Percentiles rank a stretch among this genome's conserved stretches.
Conservation (phyloP, 2,329 filamentous ascomycete genomes). For the Penicillium sp. region DNA sequence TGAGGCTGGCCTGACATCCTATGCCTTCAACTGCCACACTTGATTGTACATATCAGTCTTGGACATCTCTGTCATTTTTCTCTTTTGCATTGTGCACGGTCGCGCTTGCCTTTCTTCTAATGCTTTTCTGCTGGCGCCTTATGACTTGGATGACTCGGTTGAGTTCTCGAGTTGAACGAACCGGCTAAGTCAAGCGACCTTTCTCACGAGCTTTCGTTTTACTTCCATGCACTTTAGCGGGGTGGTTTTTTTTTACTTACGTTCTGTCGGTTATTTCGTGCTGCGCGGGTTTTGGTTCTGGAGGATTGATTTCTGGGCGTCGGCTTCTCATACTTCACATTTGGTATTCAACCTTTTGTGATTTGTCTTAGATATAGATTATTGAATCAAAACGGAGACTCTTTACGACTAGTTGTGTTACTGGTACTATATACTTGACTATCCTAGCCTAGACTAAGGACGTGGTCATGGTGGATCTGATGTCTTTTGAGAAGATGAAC, state of each 20-base stretch:
- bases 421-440: not conserved
- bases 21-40: not conserved
- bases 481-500: not conserved
- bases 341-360: not conserved
- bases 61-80: not conserved
- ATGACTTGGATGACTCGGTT: not conserved
- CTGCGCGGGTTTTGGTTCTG: constrained; percentile 6
- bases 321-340: constrained; percentile 11
- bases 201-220: not conserved
- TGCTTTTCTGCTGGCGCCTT: not conserved
- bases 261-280: constrained; percentile 10
- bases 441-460: not conserved
- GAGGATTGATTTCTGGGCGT: not conserved
- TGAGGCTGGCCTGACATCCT: not conserved
- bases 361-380: not conserved
- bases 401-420: not conserved
- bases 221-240: constrained; percentile 31
- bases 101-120: not conserved
- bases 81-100: not conserved
- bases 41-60: constrained; percentile 2
- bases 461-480: not conserved
- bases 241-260: constrained; percentile 21
- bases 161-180: not conserved
- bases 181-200: not conserved
- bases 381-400: not conserved